Percentiles rank a stretch among this genome's conserved stretches.
Conservation (phyloP, 208 protist species). For the Acanthamoeba triangularis region DNA sequence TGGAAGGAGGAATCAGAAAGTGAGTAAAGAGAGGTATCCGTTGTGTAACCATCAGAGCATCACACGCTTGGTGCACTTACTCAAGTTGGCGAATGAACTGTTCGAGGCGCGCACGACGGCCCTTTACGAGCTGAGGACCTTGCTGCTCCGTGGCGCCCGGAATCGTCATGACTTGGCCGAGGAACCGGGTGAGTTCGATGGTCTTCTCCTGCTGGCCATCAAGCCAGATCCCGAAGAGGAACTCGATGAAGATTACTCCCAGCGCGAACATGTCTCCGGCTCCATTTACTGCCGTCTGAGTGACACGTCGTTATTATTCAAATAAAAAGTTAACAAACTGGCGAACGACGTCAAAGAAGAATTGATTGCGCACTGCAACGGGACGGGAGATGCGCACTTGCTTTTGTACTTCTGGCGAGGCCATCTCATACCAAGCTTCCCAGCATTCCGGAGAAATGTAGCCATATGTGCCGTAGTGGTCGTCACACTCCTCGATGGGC, state of each 20-base stretch:
- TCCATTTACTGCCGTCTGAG: not conserved
- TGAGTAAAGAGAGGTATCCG: not conserved
- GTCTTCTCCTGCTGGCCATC: not conserved
- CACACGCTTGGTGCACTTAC: not conserved
- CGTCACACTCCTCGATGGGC: not conserved
- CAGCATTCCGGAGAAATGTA: slow-evolving; percentile 1
- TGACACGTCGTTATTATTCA: not conserved
- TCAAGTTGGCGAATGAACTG: not conserved
- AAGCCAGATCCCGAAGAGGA: not conserved
- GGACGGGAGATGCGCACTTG: not conserved
- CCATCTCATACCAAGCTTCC: not conserved
- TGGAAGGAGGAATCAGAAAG: not conserved
- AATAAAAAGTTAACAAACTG: not conserved
- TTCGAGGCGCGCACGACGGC: not conserved
- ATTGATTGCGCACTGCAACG: too few relatives aligned
- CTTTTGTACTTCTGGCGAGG: not conserved
- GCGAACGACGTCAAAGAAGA: too few relatives aligned
- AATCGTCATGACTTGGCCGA: not conserved
- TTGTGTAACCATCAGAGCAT: not conserved
- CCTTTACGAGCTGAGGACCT: not conserved
- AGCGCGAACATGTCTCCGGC: not conserved
- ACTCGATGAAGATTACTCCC: slow-evolving; percentile 1
- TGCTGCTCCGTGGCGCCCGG: not conserved
- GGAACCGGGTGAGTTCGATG: not conserved
- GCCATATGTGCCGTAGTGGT: not conserved